Percentiles rank a stretch among this genome's conserved stretches.
Evolutionary conservation across 306 rosid genomes (phyloP).

Genomic region (Urtica urens): DNA sequence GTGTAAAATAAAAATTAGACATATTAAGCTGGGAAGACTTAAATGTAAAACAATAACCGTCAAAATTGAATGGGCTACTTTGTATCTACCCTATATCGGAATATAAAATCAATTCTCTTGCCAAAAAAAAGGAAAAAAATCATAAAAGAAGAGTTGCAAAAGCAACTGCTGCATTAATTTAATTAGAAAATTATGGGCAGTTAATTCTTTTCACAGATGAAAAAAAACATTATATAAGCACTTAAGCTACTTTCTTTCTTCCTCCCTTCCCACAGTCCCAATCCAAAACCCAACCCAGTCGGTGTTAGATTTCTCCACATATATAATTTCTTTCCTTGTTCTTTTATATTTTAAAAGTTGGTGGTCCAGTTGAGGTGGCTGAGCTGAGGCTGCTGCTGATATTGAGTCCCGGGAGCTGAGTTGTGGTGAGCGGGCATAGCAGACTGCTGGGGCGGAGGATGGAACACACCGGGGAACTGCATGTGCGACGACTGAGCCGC

Average conservation of each 20-base stretch:
- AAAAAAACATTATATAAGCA: constrained; percentile 48
- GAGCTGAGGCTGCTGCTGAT: constrained; percentile 84
- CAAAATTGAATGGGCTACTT: too few relatives aligned
- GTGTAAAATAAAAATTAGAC: too few relatives aligned
- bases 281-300: constrained; percentile 10
- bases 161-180: constrained; percentile 23
- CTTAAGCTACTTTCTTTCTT: too few relatives aligned
- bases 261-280: constrained; percentile 44
- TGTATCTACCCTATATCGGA: too few relatives aligned
- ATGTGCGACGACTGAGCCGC: constrained; percentile 94
- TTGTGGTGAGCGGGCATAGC: constrained; percentile 66
- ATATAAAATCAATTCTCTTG: too few relatives aligned
- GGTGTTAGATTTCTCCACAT: constrained; percentile 55
- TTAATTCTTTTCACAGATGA: constrained; percentile 41
- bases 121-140: neutral
- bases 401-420: constrained; percentile 86
- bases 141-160: constrained; percentile 17
- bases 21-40: too few relatives aligned
- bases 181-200: constrained; percentile 24
- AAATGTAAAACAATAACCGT: too few relatives aligned
- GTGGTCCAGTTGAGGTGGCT: constrained; percentile 86
- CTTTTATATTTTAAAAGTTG: constrained; percentile 50
- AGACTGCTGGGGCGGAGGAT: constrained; percentile 71
- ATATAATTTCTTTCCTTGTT: neutral
- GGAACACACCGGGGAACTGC: constrained; percentile 96